Percentiles rank a stretch among this genome's conserved stretches.
These are phyloP conservation scores for Talaromyces marneffei DNA, from an alignment of 2,329 filamentous ascomycete species.

Conservation along the genomic window DNA sequence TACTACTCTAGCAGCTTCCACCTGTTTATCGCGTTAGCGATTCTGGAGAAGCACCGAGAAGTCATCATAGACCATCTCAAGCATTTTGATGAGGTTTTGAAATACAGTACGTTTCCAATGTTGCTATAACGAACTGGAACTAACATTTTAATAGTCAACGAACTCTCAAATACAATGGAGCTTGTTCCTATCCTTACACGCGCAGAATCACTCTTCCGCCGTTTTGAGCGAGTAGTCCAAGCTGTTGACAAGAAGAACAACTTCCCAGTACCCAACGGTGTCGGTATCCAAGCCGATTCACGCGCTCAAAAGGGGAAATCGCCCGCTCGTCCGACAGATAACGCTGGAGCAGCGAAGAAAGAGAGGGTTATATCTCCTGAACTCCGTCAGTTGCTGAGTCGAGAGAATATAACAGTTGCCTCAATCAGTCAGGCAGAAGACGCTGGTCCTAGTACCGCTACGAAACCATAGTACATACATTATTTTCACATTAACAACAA, in stretches of 20 bases:
- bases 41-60: slow-evolving; percentile 90
- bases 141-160: slow-evolving; percentile 62
- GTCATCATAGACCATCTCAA: slow-evolving; percentile 92
- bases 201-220: slow-evolving; percentile 80
- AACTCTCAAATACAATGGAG: slow-evolving; percentile 89
- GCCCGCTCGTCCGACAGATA: slow-evolving; percentile 18
- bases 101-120: slow-evolving; percentile 66
- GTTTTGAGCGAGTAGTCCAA: slow-evolving; percentile 83
- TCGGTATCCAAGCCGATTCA: slow-evolving; percentile 36
- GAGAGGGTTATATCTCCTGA: slow-evolving; percentile 58
- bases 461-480: not conserved
- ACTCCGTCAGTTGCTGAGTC: slow-evolving; percentile 55
- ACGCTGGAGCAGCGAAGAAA: slow-evolving; percentile 20
- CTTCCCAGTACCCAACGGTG: slow-evolving; percentile 58
- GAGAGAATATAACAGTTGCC: slow-evolving; percentile 35
- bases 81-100: slow-evolving; percentile 94
- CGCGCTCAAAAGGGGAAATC: slow-evolving; percentile 31
- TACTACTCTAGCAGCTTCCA: slow-evolving; percentile 85
- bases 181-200: slow-evolving; percentile 78
- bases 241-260: slow-evolving; percentile 86
- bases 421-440: not conserved
- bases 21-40: slow-evolving; percentile 86
- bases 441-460: not conserved
- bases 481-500: not conserved
- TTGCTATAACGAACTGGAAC: not conserved